Conservation (phyloP, 306 rosid genomes). For the Vachellia pachyceras region DNA sequence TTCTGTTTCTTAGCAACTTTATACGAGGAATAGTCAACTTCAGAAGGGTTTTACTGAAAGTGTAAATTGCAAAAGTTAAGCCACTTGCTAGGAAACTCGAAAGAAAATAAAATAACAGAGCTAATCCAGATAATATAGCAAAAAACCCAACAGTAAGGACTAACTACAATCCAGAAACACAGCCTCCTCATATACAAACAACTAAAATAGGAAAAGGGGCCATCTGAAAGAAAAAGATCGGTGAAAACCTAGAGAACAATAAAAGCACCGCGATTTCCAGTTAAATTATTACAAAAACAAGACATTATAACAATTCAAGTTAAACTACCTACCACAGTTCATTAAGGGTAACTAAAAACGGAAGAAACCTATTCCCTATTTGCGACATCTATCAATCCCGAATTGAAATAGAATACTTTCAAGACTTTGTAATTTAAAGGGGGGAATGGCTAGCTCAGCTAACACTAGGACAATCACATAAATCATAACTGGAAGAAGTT, state of each 20-base stretch:
- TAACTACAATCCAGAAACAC: background rate
- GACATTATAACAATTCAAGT: background rate
- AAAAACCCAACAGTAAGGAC: background rate
- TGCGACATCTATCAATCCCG: background rate
- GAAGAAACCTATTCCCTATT: background rate
- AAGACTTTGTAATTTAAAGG: background rate
- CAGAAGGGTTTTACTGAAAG: slow-evolving; percentile 86
- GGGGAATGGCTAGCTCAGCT: background rate
- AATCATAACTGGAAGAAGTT: background rate
- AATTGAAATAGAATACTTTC: background rate
- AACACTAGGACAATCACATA: background rate
- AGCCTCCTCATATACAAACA: slow-evolving; percentile 3
- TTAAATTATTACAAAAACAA: background rate
- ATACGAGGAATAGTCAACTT: slow-evolving; percentile 93
- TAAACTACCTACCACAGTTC: slow-evolving; percentile 4
- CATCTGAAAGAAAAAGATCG: background rate
- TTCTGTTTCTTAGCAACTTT: slow-evolving; percentile 90
- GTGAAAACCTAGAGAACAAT: background rate
- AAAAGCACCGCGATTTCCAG: no score
- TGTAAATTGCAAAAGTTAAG: slow-evolving; percentile 16
- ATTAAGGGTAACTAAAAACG: background rate
- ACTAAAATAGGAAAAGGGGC: background rate
- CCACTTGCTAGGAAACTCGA: slow-evolving; percentile 1
- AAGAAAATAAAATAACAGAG: background rate
- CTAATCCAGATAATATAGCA: background rate